These are phyloP conservation scores for Coemansia nantahalensis DNA, from an alignment of 192 early-diverging fungal genomes.

Conservation along the genomic window DNA sequence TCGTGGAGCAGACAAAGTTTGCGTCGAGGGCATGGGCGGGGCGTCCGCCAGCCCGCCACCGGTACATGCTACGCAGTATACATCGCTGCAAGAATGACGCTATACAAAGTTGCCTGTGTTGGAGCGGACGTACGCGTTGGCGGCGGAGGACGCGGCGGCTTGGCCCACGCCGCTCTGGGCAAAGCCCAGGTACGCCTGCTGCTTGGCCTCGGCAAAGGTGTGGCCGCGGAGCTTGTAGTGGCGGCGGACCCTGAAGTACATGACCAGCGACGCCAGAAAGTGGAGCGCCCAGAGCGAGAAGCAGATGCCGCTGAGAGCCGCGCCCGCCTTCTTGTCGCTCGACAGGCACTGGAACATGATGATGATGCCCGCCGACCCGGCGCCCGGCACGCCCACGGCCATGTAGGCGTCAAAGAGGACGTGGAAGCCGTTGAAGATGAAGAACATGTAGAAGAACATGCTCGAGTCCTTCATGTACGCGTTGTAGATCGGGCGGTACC, in stretches of 20 bases:
- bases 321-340: constrained; percentile 64
- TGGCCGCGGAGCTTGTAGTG: constrained; percentile 71
- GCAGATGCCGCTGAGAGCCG: constrained; percentile 61
- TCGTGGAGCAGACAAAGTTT: too few relatives aligned
- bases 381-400: constrained; percentile 80
- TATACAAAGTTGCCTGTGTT: constrained; percentile 46
- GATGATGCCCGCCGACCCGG: constrained; percentile 79
- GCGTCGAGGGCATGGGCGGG: too few relatives aligned
- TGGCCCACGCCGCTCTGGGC: constrained; percentile 56
- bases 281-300: constrained; percentile 66
- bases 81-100: constrained; percentile 1
- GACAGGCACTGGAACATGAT: constrained; percentile 70
- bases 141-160: constrained; percentile 31
- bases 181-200: constrained; percentile 57
- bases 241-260: constrained; percentile 58
- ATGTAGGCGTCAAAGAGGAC: constrained; percentile 78
- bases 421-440: constrained; percentile 86
- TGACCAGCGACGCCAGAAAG: constrained; percentile 60
- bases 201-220: constrained; percentile 70
- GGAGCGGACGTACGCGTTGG: constrained; percentile 37
- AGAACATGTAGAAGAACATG: constrained; percentile 82
- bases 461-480: constrained; percentile 85
- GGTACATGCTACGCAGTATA: too few relatives aligned
- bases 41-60: too few relatives aligned
- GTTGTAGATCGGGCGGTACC: constrained; percentile 88